A percentile compares a stretch with the other conserved stretches of the same genome.
These are phyloP conservation scores for Boletus edulis DNA, from an alignment of 768 basidiomycete species.

Conservation along the genomic window DNA sequence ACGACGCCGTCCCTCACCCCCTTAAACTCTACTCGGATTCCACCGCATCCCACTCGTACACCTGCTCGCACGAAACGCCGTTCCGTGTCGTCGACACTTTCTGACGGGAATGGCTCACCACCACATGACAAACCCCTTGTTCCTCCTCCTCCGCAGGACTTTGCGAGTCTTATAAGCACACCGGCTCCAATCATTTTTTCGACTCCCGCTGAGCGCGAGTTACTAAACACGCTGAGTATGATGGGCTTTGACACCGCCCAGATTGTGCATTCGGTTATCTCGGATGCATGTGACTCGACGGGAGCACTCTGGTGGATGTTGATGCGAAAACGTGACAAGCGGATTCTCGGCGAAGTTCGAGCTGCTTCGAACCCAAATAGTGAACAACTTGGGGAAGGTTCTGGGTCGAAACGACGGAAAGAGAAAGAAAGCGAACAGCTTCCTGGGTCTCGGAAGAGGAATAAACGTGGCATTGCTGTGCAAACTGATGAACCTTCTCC, in stretches of 20 bases:
- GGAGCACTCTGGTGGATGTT: constrained; percentile 98
- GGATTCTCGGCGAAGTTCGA: constrained; percentile 39
- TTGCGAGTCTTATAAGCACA: constrained; percentile 58
- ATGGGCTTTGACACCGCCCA: constrained; percentile 94
- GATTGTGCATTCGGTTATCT: constrained; percentile 89
- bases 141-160: constrained; percentile 48
- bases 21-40: constrained; percentile 29
- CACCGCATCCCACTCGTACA: constrained; percentile 76
- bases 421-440: constrained; percentile 24
- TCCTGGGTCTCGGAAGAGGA: constrained; percentile 22
- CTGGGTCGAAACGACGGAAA: constrained; percentile 31
- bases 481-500: constrained; percentile 44
- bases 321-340: constrained; percentile 73
- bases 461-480: constrained; percentile 32
- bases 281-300: constrained; percentile 88
- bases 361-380: constrained; percentile 14
- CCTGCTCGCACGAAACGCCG: constrained; percentile 95
- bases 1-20: constrained; percentile 20
- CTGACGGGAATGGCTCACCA: constrained; percentile 55
- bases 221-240: constrained; percentile 69
- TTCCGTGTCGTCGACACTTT: constrained; percentile 86
- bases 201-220: constrained; percentile 72
- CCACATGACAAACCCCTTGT: constrained; percentile 44
- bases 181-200: constrained; percentile 85
- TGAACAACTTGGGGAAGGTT: constrained; percentile 18